A percentile compares a stretch with the other conserved stretches of the same genome.
phyloP scores from a whole-genome alignment of 83 land plant genomes.

The Thuja plicata region DNA sequence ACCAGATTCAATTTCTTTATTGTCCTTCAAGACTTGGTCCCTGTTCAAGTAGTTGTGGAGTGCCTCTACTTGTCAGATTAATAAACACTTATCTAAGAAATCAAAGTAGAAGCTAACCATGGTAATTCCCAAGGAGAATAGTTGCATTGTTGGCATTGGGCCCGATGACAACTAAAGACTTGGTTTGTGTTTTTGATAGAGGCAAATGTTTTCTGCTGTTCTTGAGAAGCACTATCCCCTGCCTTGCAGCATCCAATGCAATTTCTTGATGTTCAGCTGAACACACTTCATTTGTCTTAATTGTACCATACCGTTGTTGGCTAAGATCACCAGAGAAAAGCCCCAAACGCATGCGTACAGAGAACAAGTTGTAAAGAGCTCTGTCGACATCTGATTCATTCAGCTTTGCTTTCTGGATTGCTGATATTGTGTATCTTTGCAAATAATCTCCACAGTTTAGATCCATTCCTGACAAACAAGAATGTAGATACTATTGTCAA shows the following conservation, averaged over 20 bases:
- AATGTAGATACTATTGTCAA: neutral
- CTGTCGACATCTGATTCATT: constrained; percentile 55
- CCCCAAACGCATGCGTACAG: constrained; percentile 85
- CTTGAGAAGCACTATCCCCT: constrained; percentile 89
- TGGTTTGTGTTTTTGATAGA: constrained; percentile 31
- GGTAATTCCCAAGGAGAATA: constrained; percentile 74
- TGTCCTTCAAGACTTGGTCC: neutral
- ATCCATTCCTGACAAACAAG: constrained; percentile 73
- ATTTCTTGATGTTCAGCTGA: constrained; percentile 55
- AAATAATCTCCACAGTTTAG: constrained; percentile 70
- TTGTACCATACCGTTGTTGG: constrained; percentile 42
- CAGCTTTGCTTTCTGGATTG: constrained; percentile 56
- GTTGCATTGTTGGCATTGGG: constrained; percentile 72
- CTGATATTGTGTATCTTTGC: constrained; percentile 47
- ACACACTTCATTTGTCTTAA: constrained; percentile 60
- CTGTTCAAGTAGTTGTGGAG: neutral
- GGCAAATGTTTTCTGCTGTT: constrained; percentile 69
- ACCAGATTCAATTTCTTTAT: neutral
- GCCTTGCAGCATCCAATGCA: constrained; percentile 81
- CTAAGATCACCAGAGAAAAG: constrained; percentile 74
- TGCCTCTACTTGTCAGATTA: neutral
- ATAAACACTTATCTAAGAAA: neutral
- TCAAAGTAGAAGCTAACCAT: constrained; percentile 20
- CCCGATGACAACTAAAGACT: constrained; percentile 77
- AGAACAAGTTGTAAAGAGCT: constrained; percentile 80